Evolutionary conservation across 129 eudicot species (phyloP), one percentile per base, ranked within the genome.

Genomic region (Pittosporum tobira): DNA sequence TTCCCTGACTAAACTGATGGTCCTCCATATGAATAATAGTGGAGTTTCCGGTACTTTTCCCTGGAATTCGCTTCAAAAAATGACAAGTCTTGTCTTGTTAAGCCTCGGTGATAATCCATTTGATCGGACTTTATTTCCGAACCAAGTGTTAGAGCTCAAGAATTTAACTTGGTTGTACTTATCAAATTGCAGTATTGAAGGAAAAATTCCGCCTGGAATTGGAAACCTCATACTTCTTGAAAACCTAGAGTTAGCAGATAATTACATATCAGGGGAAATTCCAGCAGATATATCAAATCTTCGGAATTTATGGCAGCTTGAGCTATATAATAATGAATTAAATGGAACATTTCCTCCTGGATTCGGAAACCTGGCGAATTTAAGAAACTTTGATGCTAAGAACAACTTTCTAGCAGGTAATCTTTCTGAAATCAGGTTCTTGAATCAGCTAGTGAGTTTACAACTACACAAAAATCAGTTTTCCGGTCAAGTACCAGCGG

Each of bases 81-180:
- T 93, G 90, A 57, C 64, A 3, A 62, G 49, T 7, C 69, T 93
- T 37, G 36, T 68, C 1, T 85, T 65, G 43, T 44, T 93, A 21
- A 81, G 96, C 70, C 37, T 93, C 0, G 99, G 99, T 1, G 99
- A 93, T 40, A 93, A 93, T 62, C 66, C 69, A 2, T 81, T 93
- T 43, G 77, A 83, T 49, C 43, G 22, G 11, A 72, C 86, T 18
- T 69, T 76, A 14, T 87, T 93, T 62, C 99, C 99, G 0, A 27
- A 30, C 1, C 68, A 58, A 71, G 62, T 87, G 11, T 2, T 68
- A 27, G 62, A 62, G 40, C 83, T 93, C 0, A 44, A 45, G 30
- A 72, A 74, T 13, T 61, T 93, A 66, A 77, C 59, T 13, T 87
- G 91, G 94, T 57, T 93, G 3, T 93, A 93, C 73, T 64, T 93